Evolutionary conservation across 2,329 filamentous ascomycete genomes (phyloP), one percentile per base, ranked within the genome.

Genomic region (Calonectria henricotiae): DNA sequence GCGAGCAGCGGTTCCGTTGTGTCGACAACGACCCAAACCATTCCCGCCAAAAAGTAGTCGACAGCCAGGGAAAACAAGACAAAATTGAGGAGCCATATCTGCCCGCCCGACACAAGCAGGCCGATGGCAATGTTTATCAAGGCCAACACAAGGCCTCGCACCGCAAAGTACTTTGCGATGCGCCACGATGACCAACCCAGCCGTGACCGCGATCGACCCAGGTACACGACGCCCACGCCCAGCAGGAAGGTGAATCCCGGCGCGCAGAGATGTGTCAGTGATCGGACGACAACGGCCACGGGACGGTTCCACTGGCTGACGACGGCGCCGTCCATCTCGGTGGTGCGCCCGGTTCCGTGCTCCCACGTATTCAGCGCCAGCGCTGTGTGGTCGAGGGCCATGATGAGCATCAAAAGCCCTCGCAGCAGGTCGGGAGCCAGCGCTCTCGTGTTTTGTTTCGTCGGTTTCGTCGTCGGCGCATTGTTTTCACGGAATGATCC

Each of bases 231-330:
- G 8, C 85, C 85, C 74, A 85, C 81, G 27, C 85, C 85, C 4
- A 86, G 77, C n/a, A 86, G 76, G 43, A 86, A 83, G 0, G 82
- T 83, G 70, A 86, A 86, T 8, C 85, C 85, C 0, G 85, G 79
- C 1, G 82, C 85, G 76, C 85, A 86, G 7, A 86, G 79, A 25
- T 86, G 85, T 0, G 84, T 84, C 4, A 86, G 75, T 0, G 82
- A 82, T 8, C 85, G 83, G 27, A 84, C 75, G n/a, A 79, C 54
- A 69, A 83, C 85, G 7, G 79, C 83, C 5, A 79, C 71, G 0
- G 80, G 75, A 0, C 75, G 77, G 66, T 84, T 86, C 84, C 84
- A 86, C 5, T 69, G 58, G 20, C 66, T 71, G 27, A 86, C 78
- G 5, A 79, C 73, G 1, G 66, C 46, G 23, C 83, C 79, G 73